These are phyloP conservation scores for Neohortaea acidophila DNA, from an alignment of 495 filamentous ascomycete species.

Conservation along the genomic window DNA sequence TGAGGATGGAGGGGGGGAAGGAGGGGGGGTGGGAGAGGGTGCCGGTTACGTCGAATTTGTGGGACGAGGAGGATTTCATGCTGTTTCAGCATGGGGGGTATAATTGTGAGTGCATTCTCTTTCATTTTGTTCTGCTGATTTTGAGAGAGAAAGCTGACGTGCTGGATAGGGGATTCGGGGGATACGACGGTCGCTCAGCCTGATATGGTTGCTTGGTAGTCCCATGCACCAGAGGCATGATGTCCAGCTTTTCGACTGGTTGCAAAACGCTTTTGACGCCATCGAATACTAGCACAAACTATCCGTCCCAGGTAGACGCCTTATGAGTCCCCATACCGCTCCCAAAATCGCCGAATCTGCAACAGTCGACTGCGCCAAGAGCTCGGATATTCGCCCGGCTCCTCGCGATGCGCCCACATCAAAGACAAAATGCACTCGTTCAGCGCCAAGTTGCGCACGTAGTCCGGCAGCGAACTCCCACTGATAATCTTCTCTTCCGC, in stretches of 20 bases:
- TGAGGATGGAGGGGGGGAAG: neutral
- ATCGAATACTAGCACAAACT: too few relatives aligned
- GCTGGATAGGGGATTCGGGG: too few relatives aligned
- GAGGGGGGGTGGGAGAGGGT: neutral
- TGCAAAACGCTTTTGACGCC: too few relatives aligned
- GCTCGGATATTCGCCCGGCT: conserved; percentile 52
- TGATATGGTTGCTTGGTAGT: too few relatives aligned
- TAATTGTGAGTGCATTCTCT: too few relatives aligned
- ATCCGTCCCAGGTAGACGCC: too few relatives aligned
- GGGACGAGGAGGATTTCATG: conserved; percentile 5
- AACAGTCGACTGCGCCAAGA: conserved; percentile 77
- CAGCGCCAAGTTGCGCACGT: conserved; percentile 77
- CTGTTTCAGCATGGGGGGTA: conserved; percentile 4
- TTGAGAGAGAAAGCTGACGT: too few relatives aligned
- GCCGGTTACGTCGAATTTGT: neutral
- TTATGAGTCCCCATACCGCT: conserved; percentile 38
- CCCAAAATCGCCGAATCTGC: conserved; percentile 69
- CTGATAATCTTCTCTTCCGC: conserved; percentile 76
- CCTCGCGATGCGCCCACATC: conserved; percentile 65
- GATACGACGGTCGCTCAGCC: too few relatives aligned
- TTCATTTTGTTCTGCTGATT: too few relatives aligned
- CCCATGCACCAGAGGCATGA: too few relatives aligned
- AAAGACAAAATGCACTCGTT: conserved; percentile 86
- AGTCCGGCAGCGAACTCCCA: conserved; percentile 60
- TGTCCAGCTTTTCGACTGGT: too few relatives aligned